Evolutionary conservation across 2,329 filamentous ascomycete species (phyloP).

Genomic region (Fonsecaea pugnacius): DNA sequence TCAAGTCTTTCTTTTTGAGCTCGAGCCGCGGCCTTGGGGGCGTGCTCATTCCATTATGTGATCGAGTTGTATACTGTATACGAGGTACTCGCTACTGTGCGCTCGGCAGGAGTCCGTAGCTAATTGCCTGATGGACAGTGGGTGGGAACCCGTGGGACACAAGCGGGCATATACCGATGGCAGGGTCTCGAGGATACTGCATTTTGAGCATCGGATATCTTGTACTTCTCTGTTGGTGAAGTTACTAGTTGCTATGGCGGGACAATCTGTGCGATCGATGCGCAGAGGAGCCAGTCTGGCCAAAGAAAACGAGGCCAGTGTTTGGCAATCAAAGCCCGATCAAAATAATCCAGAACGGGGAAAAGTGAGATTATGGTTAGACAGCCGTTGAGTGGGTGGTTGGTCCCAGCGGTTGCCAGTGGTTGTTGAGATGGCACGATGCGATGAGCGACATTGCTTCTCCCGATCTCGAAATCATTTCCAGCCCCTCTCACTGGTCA

Average conservation of each 20-base stretch:
- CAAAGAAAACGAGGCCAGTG: neutral
- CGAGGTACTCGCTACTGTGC: too few species aligned
- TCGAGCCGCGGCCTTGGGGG: neutral
- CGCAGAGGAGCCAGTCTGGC: neutral
- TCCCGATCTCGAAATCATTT: conserved; percentile 22
- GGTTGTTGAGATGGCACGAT: neutral
- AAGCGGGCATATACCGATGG: neutral
- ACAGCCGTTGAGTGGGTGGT: neutral
- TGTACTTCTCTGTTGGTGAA: neutral
- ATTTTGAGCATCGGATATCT: neutral
- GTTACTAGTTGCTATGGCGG: neutral
- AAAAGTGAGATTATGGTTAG: too few species aligned
- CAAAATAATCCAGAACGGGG: too few species aligned
- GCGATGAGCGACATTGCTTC: neutral
- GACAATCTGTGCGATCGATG: neutral
- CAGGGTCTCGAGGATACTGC: neutral
- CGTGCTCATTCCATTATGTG: neutral
- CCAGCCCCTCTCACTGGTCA: conserved; percentile 14
- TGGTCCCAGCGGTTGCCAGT: neutral
- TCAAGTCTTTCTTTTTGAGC: neutral
- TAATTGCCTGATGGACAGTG: neutral
- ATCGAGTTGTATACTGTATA: neutral
- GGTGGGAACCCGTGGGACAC: neutral
- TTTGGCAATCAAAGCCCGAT: neutral
- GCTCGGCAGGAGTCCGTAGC: neutral